Evolutionary conservation across 768 basidiomycete genomes (phyloP), one percentile per base, ranked within the genome.

Genomic region (Filobasidium floriforme): DNA sequence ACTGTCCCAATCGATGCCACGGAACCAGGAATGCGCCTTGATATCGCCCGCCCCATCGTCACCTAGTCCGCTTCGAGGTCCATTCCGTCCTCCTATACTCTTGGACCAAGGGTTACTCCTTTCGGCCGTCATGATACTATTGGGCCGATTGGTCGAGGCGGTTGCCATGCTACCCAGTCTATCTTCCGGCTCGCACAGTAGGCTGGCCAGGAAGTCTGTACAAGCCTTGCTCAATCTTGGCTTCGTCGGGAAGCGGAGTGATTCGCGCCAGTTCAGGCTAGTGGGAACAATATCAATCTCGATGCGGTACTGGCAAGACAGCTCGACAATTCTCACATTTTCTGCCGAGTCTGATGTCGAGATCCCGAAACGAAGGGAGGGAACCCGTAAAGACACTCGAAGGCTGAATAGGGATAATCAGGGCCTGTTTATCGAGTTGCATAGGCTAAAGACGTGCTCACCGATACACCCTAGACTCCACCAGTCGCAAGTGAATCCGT

Each of bases 381-480:
- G 80, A 89, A 94, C 49, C 92, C 93, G 73, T 92, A 93, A 77
- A 96, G 82, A 76, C 90, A 92, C 79, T 97, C 92, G 74, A 88
- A 97, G 87, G 92, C 77, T 76, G 62, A 37, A 37, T 14, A 49
- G 2, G 4, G 46, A 18, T 49, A 6, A 4, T 49, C 22, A 49
- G 46, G 5, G 15, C 12, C 2, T 22, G 46, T 22, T 14, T 22
- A 6, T 49, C 18, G 6, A 49, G 5, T 49, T 37, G 32, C 32
- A 37, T 9, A 9, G n/a, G 43, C 43, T 49, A 18, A 49, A 4
- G 46, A 49, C 22, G 6, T 12, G 66, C 74, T 61, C 60, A 76
- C 76, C 89, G 77, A 99, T 97, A 63, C 96, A 89, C 14, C 92
- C 93, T 55, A 97, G 84, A 80, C 89, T 91, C 94, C 94, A 99